Base-by-base conservation (phyloP, 305 asterid species). In the Ilex paraguariensis region DNA sequence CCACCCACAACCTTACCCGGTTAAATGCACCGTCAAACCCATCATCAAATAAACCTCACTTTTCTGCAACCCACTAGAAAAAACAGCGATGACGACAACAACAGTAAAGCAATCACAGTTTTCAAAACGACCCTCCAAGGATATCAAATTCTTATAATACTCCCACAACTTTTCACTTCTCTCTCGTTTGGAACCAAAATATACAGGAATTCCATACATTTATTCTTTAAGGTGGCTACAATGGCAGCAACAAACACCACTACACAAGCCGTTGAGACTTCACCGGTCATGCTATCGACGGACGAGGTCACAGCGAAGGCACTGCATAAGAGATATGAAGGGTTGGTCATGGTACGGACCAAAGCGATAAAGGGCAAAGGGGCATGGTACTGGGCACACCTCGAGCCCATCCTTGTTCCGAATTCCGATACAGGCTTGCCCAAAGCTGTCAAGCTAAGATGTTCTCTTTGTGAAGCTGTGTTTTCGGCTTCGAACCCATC, bases 341-440 rank as follows among this genome's bases (percentile, higher is more conserved):
- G 99, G 12, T 74, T 93, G 60, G 78, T 84, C 51, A 80, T 61
- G 81, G 97, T 87, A 51, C 85, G 95, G 83, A 83, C 81, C 3
- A 93, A 90, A 78, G 99, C 97, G 13, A 72, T 84, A 7, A 90
- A 84, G 66, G 99, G 99, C 1, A 93, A 93, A 70, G 99, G 99
- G 58, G 97, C 99, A 8, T 93, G 99, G 99, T 93, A 93, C 68
- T 93, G 99, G 99, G 86, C 88, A 12, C 95, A 93, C 77, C 81
- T 93, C 14, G 97, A 93, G 72, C 99, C 99, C 32, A 86, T 90
- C 56, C 84, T 93, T 66, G 87, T 90, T 40, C 91, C 73, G 21
- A 81, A 83, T 66, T 69, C 91, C 56, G 97, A 90, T 44, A 82
- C 81, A 30, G 94, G 89, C 40, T 63, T 84, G 13, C 92, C 99